phyloP scores from a whole-genome alignment of 1,284 basidiomycete genomes.

The Paramarasmius palmivorus region DNA sequence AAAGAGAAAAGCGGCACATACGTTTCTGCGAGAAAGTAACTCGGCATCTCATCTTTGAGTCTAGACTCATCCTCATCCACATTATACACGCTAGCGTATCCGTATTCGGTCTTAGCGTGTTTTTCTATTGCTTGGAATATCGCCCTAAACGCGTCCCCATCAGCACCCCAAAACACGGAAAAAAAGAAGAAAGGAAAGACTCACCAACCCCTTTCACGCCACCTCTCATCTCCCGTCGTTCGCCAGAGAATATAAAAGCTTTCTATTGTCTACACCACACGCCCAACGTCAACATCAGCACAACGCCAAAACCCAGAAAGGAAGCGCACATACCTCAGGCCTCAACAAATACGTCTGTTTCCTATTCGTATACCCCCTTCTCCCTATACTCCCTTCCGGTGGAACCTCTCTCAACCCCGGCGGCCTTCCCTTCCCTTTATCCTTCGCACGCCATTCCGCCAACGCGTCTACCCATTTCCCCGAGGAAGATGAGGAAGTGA shows the following conservation, averaged over 20 bases:
- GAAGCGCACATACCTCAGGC: slow-evolving; percentile 57
- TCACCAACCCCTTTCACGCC: slow-evolving; percentile 78
- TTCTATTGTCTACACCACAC: slow-evolving; percentile 56
- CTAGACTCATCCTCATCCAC: no score
- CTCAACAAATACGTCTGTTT: slow-evolving; percentile 54
- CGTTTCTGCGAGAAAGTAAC: no score
- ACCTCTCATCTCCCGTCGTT: slow-evolving; percentile 64
- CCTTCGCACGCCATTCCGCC: slow-evolving; percentile 34
- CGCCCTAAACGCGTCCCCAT: no score
- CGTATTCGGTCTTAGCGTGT: no score
- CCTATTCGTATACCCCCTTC: slow-evolving; percentile 51
- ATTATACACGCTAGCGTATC: no score
- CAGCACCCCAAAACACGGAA: no score
- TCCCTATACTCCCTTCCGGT: slow-evolving; percentile 16
- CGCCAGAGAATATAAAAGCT: slow-evolving; percentile 72
- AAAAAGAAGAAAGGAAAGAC: no score
- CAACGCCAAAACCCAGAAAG: not conserved
- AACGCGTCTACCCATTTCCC: slow-evolving; percentile 53
- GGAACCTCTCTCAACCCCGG: slow-evolving; percentile 49
- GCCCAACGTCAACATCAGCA: no score
- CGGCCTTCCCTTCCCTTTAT: slow-evolving; percentile 20
- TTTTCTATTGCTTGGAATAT: no score
- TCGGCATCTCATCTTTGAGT: no score
- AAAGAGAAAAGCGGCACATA: no score
- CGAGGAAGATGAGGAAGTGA: slow-evolving; percentile 19